phyloP scores from a whole-genome alignment of 169 alveolate genomes.

The Amoebophrya sp. region DNA sequence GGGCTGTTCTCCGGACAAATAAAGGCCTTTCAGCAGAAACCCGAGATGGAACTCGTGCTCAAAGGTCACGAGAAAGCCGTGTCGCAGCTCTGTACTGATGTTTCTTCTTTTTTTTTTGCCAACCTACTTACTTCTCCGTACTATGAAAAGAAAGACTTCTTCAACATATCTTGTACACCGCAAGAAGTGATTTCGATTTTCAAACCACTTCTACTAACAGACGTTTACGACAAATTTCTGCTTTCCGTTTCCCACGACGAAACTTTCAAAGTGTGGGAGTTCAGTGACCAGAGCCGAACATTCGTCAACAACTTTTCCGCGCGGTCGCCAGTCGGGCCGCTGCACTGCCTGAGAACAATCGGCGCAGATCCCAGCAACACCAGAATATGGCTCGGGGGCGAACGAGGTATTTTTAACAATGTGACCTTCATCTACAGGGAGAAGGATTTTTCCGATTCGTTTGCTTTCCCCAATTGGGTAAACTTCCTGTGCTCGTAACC shows the following conservation, averaged over 20 bases:
- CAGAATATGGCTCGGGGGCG: not conserved
- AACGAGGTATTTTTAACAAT: not conserved
- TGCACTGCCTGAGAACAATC: not conserved
- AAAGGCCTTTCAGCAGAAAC: not conserved
- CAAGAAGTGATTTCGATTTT: not conserved
- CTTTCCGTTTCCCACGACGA: not conserved
- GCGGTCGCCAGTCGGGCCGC: not conserved
- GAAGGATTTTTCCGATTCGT: not conserved
- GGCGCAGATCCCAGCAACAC: not conserved
- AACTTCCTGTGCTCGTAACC: not conserved
- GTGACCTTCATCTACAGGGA: not conserved
- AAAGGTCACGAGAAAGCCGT: not conserved
- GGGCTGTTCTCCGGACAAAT: not conserved
- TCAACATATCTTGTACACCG: not conserved
- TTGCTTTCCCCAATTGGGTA: not conserved
- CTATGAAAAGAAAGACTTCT: not conserved
- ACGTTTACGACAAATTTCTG: constrained; percentile 18
- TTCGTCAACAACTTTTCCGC: not conserved
- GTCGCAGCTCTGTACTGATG: not conserved
- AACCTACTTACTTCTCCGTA: not conserved
- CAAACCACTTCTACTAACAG: not conserved
- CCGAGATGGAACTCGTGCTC: not conserved
- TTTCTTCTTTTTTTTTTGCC: not conserved
- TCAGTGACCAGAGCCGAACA: not conserved
- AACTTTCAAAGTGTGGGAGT: not conserved